Base-by-base conservation (phyloP, 495 filamentous ascomycete species). In the Penicillium argentinense region DNA sequence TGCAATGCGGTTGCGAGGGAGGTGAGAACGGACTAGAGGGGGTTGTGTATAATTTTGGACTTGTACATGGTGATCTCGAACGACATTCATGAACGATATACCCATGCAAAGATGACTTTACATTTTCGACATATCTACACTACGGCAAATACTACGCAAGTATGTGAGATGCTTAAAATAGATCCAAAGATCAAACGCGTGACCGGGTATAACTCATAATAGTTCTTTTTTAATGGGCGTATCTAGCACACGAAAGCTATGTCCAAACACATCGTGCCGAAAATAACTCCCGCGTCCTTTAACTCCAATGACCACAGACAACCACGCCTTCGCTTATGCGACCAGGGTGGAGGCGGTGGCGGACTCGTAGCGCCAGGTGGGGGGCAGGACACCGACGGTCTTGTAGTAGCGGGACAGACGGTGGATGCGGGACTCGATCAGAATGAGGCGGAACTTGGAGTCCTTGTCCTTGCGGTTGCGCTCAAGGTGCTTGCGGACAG, bases 401-500 rank as follows among this genome's bases (percentile, higher is more conserved):
- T 97, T 98, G 87, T 97, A 98, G 84, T 91, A 89, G 56, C 91
- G 84, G 56, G 89, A 91, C 52, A 97, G 84, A 78, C 91, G 90
- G 84, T 97, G 95, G 78, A 99, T 97, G 71, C 95, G 89, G 66
- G 93, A 97, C 85, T 99, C 93, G 78, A 99, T 91, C 52, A 99
- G 87, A 87, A 99, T 97, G 47, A 99, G 86, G 67, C 92, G 91
- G 88, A 98, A 97, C 82, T 98, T 98, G 82, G 83, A 85, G 81
- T 97, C 93, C 78, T 89, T 95, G 85, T 97, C 93, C 83, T 99
- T 99, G 74, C 93, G 91, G 84, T 99, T 99, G 75, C 89, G 87
- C 82, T 97, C 91, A 58, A 99, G 89, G 78, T 97, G 95, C 89
- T 99, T 99, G 77, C 95, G 93, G 78, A 99, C 93, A 67, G 92